Base-by-base conservation (phyloP, 1,284 basidiomycete species). In the Volvariella volvacea region DNA sequence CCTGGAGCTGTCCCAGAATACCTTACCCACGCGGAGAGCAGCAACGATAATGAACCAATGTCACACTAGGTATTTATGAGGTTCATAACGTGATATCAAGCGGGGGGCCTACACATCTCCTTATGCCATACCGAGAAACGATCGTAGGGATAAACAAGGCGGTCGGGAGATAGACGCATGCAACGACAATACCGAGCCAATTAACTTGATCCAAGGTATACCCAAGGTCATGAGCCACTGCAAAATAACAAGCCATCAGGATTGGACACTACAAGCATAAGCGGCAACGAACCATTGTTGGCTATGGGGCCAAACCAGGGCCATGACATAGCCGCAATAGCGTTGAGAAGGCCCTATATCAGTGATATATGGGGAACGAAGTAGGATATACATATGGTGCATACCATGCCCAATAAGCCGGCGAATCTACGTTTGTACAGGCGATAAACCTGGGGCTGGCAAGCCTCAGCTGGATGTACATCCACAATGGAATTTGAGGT, bases 221-320 rank as follows among this genome's bases (percentile, higher is more conserved):
- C 7, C 67, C 66, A 52, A 87, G 86, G 32, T 84, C 75, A 1
- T 55, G 49, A 4, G 73, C 72, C 52, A 73, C 85, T 88, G 49
- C 6, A 44, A 20, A 42, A 46, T 19, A 39, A n/a, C n/a, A n/a
- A n/a, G n/a, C n/a, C n/a, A n/a, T n/a, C n/a, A n/a, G n/a, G n/a
- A n/a, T n/a, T n/a, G n/a, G n/a, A 7, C 19, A 22, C 38, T 14
- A 25, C 10, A 10, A 21, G 15, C 4, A 40, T 40, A 9, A 14
- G 19, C 6, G 17, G 16, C 6, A 39, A 37, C 65, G 33, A 47
- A 88, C 86, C 70, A 50, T 77, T 60, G 38, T 77, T 78, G 0
- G 87, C 68, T 44, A 90, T 87, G 1, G 88, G 83, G 7, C 85
- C 87, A 55, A 89, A 90, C 84, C 72, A 76, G 2, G 82, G 73